Base-by-base conservation (phyloP, 345 rosid species). In the Gossypium australe region DNA sequence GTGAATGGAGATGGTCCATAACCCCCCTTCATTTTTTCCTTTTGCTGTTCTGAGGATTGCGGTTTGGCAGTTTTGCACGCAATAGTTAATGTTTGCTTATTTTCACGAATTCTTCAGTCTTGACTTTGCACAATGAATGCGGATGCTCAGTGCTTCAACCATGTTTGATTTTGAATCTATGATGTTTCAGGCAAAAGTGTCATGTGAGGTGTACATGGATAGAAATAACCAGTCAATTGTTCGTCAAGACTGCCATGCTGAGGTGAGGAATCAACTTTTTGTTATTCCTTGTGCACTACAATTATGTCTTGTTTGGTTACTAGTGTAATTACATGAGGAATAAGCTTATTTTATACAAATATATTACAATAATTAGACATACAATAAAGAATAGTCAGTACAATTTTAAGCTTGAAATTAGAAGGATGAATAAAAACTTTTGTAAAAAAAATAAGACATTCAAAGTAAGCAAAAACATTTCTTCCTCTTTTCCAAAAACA, bases 141-240 rank as follows among this genome's bases (percentile, higher is more conserved):
- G 67, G 20, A 14, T 27, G 48, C n/a, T 27, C 75, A 38, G 20
- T 73, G 74, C 58, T 17, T 57, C 58, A 58, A 51, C 47, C 27
- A 13, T 47, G 56, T 64, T 67, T 48, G 48, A 48, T 45, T 64
- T 56, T 27, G 34, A 64, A 10, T 47, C 17, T 72, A 34, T 64
- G 76, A 67, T 81, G 65, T 82, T 79, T 61, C 82, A 94, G 97
- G 92, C 85, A 58, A 86, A 84, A 80, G 89, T 88, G 65, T 84
- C 89, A 0, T 90, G 97, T 66, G 92, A 92, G 79, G 88, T 92
- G 55, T 86, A 79, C 77, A 95, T 87, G 59, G 89, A 87, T 82
- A 80, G 85, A 64, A 80, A 75, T 73, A 80, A 82, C 74, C 94
- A 92, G 86, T 84, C 88, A 24, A 69, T 94, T 73, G 82, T 83